A percentile compares a stretch with the other conserved stretches of the same genome.
Conservation (phyloP, 352 stramenopile species). For the Phytopythium sindhum region DNA sequence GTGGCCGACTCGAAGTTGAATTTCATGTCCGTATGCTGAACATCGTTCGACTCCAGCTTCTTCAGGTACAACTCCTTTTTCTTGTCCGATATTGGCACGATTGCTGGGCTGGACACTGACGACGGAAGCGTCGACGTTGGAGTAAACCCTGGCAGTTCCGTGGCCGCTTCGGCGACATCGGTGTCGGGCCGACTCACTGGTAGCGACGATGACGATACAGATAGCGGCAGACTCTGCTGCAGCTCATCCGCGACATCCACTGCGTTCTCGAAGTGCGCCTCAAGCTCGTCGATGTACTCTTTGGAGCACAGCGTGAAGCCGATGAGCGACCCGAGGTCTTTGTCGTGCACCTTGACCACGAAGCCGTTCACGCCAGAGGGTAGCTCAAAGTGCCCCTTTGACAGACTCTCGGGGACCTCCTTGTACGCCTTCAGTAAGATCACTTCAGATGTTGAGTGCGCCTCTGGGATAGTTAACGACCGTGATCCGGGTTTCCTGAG, state of each 20-base stretch:
- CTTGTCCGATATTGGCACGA: conserved; percentile 18
- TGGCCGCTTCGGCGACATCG: neutral
- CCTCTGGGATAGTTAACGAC: conserved; percentile 29
- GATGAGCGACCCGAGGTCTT: conserved; percentile 80
- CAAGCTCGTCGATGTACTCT: conserved; percentile 67
- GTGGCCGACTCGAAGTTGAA: conserved; percentile 54
- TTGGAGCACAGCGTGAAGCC: conserved; percentile 74
- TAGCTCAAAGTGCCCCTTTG: conserved; percentile 71
- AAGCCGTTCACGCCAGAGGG: conserved; percentile 69
- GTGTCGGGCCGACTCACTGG: neutral
- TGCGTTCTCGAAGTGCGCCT: conserved; percentile 51
- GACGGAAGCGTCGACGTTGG: neutral
- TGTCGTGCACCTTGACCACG: conserved; percentile 77
- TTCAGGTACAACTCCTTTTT: conserved; percentile 59
- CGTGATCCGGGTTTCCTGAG: conserved; percentile 32
- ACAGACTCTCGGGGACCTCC: conserved; percentile 38
- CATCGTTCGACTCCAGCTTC: conserved; percentile 60
- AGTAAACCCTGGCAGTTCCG: too few species aligned
- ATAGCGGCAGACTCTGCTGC: conserved; percentile 6
- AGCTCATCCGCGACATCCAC: conserved; percentile 58
- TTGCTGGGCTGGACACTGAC: conserved; percentile 1
- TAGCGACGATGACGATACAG: neutral
- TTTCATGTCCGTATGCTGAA: conserved; percentile 80
- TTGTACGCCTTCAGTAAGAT: conserved; percentile 55
- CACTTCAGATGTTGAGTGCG: conserved; percentile 27